Base-by-base conservation (phyloP, 208 protist species). In the Porcisia hertigi region DNA sequence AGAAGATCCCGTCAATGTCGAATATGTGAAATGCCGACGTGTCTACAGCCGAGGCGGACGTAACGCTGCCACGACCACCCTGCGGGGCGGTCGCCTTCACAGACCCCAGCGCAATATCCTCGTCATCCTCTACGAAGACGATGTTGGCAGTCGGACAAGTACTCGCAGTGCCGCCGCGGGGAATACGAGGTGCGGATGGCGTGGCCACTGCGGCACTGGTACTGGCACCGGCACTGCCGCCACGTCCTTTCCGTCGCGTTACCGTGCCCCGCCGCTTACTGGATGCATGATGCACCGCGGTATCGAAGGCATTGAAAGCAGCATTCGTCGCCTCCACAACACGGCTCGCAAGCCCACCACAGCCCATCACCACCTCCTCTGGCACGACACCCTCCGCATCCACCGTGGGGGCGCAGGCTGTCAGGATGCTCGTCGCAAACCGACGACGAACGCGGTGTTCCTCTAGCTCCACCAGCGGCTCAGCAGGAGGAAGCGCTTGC, bases 1-100 rank as follows among this genome's bases (percentile, higher is more conserved):
- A 94, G 73, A 89, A 94, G 64, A 94, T 87, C 34, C 86, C 90
- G 18, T 94, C 90, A 8, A 94, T 86, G 79, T 94, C 90, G 64
- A 94, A 94, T 16, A 94, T 90, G 67, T 88, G 82, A 58, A 89
- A 88, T 18, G 43, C n/a, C 18, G 69, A 9, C 18, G 47, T n/a
- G 69, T 73, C 54, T 11, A 7, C 25, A 18, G 66, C 25, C 9
- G 66, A 53, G 49, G 49, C 52, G 25, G 66, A 43, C 45, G 18
- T 23, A n/a, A 9, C 41, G 8, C 30, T n/a, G 63, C 63, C 63
- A 49, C 18, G 0, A 16, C 16, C 63, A 30, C 16, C 11, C 1
- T 25, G 41, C 39, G 1, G 2, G 23, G 41, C 39, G 11, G 16
- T 52, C 23, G 41, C 41, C 20, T 52, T 43, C 18, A 52, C 41